phyloP scores from a whole-genome alignment of 768 basidiomycete genomes.

The Pleurotus djamor region DNA sequence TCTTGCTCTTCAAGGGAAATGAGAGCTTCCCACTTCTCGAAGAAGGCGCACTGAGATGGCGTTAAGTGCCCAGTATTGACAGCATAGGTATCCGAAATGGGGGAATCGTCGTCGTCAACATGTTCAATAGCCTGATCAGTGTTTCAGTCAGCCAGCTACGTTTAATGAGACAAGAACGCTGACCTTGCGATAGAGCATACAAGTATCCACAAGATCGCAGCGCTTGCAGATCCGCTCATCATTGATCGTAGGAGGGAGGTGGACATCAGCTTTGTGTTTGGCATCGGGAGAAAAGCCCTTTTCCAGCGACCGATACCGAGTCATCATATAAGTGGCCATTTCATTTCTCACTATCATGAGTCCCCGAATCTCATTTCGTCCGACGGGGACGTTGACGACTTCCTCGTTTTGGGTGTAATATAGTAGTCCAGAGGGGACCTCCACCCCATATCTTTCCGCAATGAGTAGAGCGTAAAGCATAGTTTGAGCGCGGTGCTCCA shows the following conservation, averaged over 20 bases:
- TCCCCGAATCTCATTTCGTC: conserved; percentile 80
- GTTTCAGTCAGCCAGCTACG: conserved; percentile 4
- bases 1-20: conserved; percentile 88
- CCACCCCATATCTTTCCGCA: conserved; percentile 84
- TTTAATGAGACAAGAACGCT: conserved; percentile 4
- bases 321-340: conserved; percentile 75
- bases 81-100: conserved; percentile 66
- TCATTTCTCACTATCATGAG: conserved; percentile 84
- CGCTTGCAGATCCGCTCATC: conserved; percentile 72
- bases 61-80: conserved; percentile 83
- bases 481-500: conserved; percentile 98
- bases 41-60: conserved; percentile 66
- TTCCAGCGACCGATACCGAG: conserved; percentile 29
- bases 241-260: conserved; percentile 88
- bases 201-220: conserved; percentile 83
- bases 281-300: conserved; percentile 6
- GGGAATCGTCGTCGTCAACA: conserved; percentile 48
- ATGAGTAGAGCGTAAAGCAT: conserved; percentile 94
- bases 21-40: conserved; percentile 87
- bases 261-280: conserved; percentile 36
- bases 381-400: conserved; percentile 77
- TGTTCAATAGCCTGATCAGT: conserved; percentile 65
- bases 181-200: conserved; percentile 93
- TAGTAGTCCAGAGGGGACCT: conserved; percentile 80
- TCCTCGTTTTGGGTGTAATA: conserved; percentile 95